phyloP scores from a whole-genome alignment of 768 basidiomycete genomes.

The Leccinum imitatum region DNA sequence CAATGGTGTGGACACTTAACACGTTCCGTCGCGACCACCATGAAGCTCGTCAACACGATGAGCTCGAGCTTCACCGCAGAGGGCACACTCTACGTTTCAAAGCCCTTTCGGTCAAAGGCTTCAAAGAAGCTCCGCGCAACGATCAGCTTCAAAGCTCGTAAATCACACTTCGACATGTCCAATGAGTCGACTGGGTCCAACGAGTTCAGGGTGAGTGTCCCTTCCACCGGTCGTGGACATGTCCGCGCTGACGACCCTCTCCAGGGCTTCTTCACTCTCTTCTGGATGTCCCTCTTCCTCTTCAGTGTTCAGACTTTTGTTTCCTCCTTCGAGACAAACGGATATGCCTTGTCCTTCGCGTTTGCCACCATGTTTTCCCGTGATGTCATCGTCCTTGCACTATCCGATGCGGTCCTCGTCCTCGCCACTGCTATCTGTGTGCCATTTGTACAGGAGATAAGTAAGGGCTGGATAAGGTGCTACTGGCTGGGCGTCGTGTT shows the following conservation, averaged over 20 bases:
- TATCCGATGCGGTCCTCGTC: slow-evolving; percentile 84
- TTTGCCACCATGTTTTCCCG: slow-evolving; percentile 89
- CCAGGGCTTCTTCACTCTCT: slow-evolving; percentile 92
- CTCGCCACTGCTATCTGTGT: slow-evolving; percentile 74
- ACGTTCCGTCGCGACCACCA: slow-evolving; percentile 7
- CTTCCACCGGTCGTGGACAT: slow-evolving; percentile 3
- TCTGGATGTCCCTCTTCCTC: slow-evolving; percentile 89
- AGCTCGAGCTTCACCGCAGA: slow-evolving; percentile 44
- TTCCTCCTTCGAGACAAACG: slow-evolving; percentile 71
- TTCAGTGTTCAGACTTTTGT: slow-evolving; percentile 78
- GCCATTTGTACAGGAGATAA: slow-evolving; percentile 75
- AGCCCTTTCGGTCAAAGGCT: slow-evolving; percentile 68
- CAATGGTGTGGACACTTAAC: neutral
- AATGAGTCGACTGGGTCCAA: slow-evolving; percentile 75
- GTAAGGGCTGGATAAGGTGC: slow-evolving; percentile 79
- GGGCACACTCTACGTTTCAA: slow-evolving; percentile 73
- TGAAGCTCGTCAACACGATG: slow-evolving; percentile 12
- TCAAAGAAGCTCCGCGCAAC: slow-evolving; percentile 80
- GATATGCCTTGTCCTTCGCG: slow-evolving; percentile 70
- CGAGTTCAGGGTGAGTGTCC: slow-evolving; percentile 68
- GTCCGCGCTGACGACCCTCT: slow-evolving; percentile 4
- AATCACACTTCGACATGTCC: slow-evolving; percentile 79
- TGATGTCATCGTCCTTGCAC: slow-evolving; percentile 77
- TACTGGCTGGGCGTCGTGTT: slow-evolving; percentile 72
- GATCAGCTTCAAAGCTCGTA: slow-evolving; percentile 83